These are phyloP conservation scores for Mycena galericulata DNA, from an alignment of 768 basidiomycete species.

Conservation along the genomic window DNA sequence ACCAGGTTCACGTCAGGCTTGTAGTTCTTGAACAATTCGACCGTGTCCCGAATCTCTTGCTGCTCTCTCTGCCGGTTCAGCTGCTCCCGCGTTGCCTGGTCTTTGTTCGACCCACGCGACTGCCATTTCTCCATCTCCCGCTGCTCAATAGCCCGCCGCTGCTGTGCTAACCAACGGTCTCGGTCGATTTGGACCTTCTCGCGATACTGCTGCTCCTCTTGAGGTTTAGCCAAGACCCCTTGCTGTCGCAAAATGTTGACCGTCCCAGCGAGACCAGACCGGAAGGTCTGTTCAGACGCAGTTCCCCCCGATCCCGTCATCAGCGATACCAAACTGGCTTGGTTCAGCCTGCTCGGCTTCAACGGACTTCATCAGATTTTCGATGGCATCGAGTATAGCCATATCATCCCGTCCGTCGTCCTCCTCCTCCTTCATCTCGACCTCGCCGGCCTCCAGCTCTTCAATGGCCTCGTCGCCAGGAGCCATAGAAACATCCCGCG, in stretches of 20 bases:
- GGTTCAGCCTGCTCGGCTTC: conserved; percentile 66
- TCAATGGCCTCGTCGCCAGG: conserved; percentile 72
- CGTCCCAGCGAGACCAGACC: conserved; percentile 88
- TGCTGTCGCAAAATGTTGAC: conserved; percentile 91
- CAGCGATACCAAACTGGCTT: conserved; percentile 43
- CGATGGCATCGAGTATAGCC: conserved; percentile 83
- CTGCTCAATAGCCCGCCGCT: conserved; percentile 78
- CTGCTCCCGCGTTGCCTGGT: conserved; percentile 94
- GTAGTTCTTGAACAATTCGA: conserved; percentile 92
- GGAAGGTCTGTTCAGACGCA: conserved; percentile 82
- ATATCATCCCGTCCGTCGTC: conserved; percentile 64
- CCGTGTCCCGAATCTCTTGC: conserved; percentile 84
- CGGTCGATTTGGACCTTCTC: conserved; percentile 87
- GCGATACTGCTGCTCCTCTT: conserved; percentile 75
- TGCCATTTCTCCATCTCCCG: conserved; percentile 85
- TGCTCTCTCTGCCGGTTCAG: conserved; percentile 94
- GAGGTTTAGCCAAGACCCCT: conserved; percentile 81
- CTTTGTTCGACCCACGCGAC: conserved; percentile 84
- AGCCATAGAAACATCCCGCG: conserved; percentile 68
- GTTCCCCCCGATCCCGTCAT: conserved; percentile 67
- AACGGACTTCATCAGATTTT: conserved; percentile 71
- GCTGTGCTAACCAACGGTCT: conserved; percentile 91
- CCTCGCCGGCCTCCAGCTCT: conserved; percentile 87
- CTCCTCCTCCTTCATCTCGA: conserved; percentile 80
- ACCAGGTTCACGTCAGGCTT: conserved; percentile 97